A percentile compares a stretch with the other conserved stretches of the same genome.
Conservation (phyloP, 306 rosid species). For the Lathyrus oleraceus region DNA sequence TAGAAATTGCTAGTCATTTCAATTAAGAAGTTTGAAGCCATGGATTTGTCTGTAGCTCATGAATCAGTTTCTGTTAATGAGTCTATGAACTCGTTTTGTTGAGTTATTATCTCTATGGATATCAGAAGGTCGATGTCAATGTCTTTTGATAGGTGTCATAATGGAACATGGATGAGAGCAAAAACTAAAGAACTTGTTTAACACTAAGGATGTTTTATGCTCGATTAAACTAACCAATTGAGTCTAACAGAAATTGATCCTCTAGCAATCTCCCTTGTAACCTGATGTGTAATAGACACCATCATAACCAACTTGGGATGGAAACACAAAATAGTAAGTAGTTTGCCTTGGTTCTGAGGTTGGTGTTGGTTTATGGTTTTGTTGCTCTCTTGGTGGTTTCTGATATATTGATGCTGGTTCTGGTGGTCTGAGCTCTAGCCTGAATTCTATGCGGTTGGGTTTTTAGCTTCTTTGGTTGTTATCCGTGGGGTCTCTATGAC, state of each 20-base stretch:
- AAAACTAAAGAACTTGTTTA: neutral
- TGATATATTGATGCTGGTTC: too few species aligned
- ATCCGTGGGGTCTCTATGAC: too few species aligned
- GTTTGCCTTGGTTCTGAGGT: too few species aligned
- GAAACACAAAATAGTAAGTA: neutral
- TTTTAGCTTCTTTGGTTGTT: too few species aligned
- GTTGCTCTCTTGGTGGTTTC: too few species aligned
- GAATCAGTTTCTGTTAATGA: neutral
- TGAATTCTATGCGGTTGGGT: too few species aligned
- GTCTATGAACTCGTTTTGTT: slow-evolving; percentile 4
- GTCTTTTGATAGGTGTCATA: neutral
- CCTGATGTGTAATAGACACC: neutral
- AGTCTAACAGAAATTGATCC: neutral
- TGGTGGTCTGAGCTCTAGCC: too few species aligned
- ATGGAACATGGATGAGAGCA: neutral
- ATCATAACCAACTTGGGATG: neutral
- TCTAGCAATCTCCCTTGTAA: neutral
- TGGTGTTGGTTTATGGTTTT: too few species aligned
- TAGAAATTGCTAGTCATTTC: slow-evolving; percentile 5
- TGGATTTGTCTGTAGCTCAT: slow-evolving; percentile 6
- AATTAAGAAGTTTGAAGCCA: neutral
- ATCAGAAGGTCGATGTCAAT: neutral
- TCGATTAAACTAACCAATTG: neutral
- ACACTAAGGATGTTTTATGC: neutral
- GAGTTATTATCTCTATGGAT: neutral